Base-by-base conservation (phyloP, 495 filamentous ascomycete species). In the Lophiostoma macrostomum region DNA sequence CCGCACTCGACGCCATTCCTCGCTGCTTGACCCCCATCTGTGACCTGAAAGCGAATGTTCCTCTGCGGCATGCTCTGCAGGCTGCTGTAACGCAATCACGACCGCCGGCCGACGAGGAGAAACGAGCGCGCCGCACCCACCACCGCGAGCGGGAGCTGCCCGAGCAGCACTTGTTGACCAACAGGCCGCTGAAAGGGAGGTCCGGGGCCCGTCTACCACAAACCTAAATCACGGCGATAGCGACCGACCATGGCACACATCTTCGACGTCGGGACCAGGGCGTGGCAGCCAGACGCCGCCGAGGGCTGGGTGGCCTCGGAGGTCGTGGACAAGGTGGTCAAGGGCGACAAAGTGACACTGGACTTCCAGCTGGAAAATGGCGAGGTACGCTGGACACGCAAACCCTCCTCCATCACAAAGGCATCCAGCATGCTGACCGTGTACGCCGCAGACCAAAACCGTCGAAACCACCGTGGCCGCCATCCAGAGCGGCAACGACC, bases 281-380 rank as follows among this genome's bases (percentile, higher is more conserved):
- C 90, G 69, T 99, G 93, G 93, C 91, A 97, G 80, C 89, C 94
- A 56, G 93, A 99, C 75, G 72, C 80, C 60, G 85, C 84, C 40
- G 93, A 99, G 71, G 93, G 93, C 70, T 99, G 93, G 93, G 78
- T 97, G 71, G 87, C 90, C 60, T 96, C 94, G 25, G 90, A 96
- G 77, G 88, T 99, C 58, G 76, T 86, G 70, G 86, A 90, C 68
- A 97, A 91, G 77, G 74, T 79, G 30, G 74, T 90, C 51, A 74
- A 90, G 69, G 94, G 90, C 19, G 81, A 90, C 62, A 95, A 93
- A 65, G 87, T 94, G 66, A 80, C 74, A 54, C 79, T 98, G 68
- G 75, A 90, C 47, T 97, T 97, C 68, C 74, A 80, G 70, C 73
- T 97, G 57, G 87, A 86, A 63, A 95, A 90, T 79, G 93, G 90